These are phyloP conservation scores for Salix purpurea DNA, from an alignment of 345 rosid genomes.

Conservation along the genomic window DNA sequence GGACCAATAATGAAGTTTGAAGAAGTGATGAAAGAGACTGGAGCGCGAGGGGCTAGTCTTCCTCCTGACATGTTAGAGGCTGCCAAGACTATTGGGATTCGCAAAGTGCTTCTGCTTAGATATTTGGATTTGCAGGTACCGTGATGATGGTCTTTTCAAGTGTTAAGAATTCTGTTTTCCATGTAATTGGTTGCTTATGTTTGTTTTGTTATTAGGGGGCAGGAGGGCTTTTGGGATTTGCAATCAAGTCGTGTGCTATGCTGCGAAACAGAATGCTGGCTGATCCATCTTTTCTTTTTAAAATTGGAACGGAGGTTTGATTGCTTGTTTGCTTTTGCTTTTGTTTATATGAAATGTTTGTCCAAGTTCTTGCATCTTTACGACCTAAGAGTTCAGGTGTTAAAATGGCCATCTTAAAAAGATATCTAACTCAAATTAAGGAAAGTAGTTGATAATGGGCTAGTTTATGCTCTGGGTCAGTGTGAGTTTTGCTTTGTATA, in stretches of 20 bases:
- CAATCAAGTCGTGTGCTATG: conserved; percentile 62
- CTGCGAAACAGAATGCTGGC: conserved; percentile 87
- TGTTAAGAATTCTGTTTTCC: conserved; percentile 3
- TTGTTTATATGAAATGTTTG: background rate
- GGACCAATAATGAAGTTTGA: conserved; percentile 22
- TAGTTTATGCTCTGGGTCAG: background rate
- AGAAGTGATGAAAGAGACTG: conserved; percentile 21
- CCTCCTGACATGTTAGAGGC: conserved; percentile 84
- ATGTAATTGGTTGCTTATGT: background rate
- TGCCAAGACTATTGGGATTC: conserved; percentile 65
- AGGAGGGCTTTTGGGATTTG: conserved; percentile 59
- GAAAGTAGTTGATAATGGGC: background rate
- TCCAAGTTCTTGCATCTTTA: background rate
- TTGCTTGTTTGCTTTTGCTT: background rate
- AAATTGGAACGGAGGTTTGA: conserved; percentile 86
- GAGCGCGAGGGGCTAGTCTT: conserved; percentile 30
- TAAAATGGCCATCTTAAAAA: background rate
- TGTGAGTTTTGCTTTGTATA: background rate
- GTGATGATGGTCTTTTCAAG: too few species aligned
- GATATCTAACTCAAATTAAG: background rate
- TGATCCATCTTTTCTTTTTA: conserved; percentile 94
- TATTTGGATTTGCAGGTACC: conserved; percentile 72
- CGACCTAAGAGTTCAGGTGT: too few species aligned
- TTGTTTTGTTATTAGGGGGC: conserved; percentile 44
- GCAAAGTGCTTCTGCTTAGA: conserved; percentile 57